Evolutionary conservation across 192 early-diverging fungal genomes (phyloP).

Genomic region (Dispira simplex): DNA sequence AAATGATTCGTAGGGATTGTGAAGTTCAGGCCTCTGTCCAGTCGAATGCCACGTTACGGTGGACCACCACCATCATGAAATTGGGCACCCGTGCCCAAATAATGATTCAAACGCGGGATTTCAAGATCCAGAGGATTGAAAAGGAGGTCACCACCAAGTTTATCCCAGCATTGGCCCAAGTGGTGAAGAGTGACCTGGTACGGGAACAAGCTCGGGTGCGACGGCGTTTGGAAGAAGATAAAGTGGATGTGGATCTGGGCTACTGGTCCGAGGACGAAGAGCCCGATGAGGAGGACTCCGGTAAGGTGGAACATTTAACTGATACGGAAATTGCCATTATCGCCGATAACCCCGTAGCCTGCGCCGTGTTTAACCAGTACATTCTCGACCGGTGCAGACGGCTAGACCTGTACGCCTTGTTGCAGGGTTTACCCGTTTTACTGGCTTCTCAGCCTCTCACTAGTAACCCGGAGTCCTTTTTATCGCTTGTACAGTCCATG

Average conservation of each 20-base stretch:
- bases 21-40: neutral
- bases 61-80: slow-evolving; percentile 33
- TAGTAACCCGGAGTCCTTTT: too few species aligned
- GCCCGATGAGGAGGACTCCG: neutral
- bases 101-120: slow-evolving; percentile 24
- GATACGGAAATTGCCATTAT: neutral
- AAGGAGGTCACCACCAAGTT: slow-evolving; percentile 11
- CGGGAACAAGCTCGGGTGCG: neutral
- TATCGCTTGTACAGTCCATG: neutral
- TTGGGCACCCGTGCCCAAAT: slow-evolving; percentile 30
- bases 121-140: slow-evolving; percentile 34
- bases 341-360: neutral
- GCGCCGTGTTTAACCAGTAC: neutral
- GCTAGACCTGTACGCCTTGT: neutral
- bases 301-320: neutral
- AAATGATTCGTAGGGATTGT: slow-evolving; percentile 12
- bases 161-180: neutral
- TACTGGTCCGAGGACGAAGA: neutral
- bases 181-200: neutral
- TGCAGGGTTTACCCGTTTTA: neutral
- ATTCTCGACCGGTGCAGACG: neutral
- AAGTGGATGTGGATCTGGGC: neutral
- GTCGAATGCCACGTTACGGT: slow-evolving; percentile 15
- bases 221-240: neutral
- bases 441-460: neutral